A percentile compares a stretch with the other conserved stretches of the same genome.
Conservation (phyloP, 2,329 filamentous ascomycete genomes). For the Colletotrichum godetiae region DNA sequence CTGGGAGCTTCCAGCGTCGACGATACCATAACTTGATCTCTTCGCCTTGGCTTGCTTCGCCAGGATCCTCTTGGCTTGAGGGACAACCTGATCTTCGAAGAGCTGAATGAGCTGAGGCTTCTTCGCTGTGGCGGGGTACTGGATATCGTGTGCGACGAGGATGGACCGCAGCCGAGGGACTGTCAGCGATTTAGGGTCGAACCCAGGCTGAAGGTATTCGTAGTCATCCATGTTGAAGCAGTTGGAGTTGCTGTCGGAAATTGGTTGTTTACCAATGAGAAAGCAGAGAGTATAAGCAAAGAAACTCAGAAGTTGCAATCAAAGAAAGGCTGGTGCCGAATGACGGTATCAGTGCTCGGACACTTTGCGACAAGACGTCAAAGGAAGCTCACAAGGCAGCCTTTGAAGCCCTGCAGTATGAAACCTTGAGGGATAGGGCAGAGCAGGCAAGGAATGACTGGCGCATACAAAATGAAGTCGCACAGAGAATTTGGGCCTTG, state of each 20-base stretch:
- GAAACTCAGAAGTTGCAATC: not conserved
- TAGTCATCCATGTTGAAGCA: slow-evolving; percentile 67
- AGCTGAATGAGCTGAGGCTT: slow-evolving; percentile 89
- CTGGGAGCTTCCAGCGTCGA: slow-evolving; percentile 74
- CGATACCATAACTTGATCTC: slow-evolving; percentile 88
- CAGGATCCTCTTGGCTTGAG: slow-evolving; percentile 82
- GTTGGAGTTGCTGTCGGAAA: not conserved
- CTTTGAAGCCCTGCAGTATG: not conserved
- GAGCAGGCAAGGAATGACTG: not conserved
- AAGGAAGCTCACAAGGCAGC: slow-evolving; percentile 9
- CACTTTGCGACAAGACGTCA: slow-evolving; percentile 26
- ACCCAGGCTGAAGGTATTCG: slow-evolving; percentile 88
- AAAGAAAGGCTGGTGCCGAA: not conserved
- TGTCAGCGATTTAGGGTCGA: slow-evolving; percentile 86
- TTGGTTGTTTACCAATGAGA: not conserved
- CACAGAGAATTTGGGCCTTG: slow-evolving; percentile 21
- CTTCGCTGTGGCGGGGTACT: slow-evolving; percentile 90
- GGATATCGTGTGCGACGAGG: slow-evolving; percentile 86
- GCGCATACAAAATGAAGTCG: slow-evolving; percentile 1
- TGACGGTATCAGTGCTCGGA: slow-evolving; percentile 14
- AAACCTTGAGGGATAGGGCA: not conserved
- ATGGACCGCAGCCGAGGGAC: slow-evolving; percentile 91
- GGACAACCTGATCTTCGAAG: slow-evolving; percentile 81
- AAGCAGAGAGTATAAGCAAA: not conserved
- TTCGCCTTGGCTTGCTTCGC: slow-evolving; percentile 81